Evolutionary conservation across 495 filamentous ascomycete genomes (phyloP), one percentile per base, ranked within the genome.

Genomic region (Saxophila tyrrhenica): DNA sequence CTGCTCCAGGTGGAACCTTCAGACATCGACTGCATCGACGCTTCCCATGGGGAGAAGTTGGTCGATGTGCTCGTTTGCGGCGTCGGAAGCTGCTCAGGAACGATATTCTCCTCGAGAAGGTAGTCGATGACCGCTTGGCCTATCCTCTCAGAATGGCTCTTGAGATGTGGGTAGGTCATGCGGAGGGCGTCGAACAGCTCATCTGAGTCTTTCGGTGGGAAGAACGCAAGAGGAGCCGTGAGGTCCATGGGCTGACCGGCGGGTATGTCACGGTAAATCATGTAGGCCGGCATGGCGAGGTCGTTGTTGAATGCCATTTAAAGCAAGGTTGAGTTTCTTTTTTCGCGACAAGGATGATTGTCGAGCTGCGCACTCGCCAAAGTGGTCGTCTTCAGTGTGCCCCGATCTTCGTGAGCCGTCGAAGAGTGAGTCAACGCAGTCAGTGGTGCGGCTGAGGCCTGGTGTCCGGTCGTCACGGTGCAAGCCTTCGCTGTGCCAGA

Each of bases 101-200:
- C n/a, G 3, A 24, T n/a, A 5, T 51, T 20, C 50, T 64, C 62
- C n/a, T 62, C 55, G 16, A 62, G 24, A 13, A 62, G 53, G 39
- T 59, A 64, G 41, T 62, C 47, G 32, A 64, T 59, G 25, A 62
- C 50, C 39, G 62, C 63, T 8, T 63, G 44, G 5, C 61, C 48
- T 50, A 63, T 59, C 21, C 63, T 48, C 29, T 59, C 60, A 17
- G 50, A 52, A 24, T 65, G 63, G 2, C 51, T 58, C 42, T 56
- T 57, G 21, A 55, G 38, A 45, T 61, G 45, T 22, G 63, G 57
- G 46, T 44, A 65, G 7, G 44, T 53, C 13, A 21, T n/a, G 7
- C 58, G 51, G 2, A 65, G 58, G 24, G 61, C 60, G 25, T 65
- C 63, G 55, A 63, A 65, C 2, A 65, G 61, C 45, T 65, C 63